Evolutionary conservation across 164 flowering plant genomes (phyloP).

Genomic region (Annona cherimola): DNA sequence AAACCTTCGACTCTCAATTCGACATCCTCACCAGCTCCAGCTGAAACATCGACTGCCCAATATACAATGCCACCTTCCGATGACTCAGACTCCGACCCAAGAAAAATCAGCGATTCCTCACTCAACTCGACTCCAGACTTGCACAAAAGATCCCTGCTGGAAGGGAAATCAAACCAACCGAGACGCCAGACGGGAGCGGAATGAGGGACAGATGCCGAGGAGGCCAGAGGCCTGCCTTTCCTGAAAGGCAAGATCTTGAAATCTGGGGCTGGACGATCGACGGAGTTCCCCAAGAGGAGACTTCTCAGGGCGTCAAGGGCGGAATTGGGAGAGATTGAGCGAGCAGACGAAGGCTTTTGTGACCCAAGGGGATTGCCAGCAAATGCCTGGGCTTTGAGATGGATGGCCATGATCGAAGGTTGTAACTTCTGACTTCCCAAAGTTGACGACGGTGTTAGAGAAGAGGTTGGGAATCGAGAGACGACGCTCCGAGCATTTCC

Average conservation of each 20-base stretch:
- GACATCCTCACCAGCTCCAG: conserved; percentile 20
- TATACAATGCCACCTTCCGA: conserved; percentile 39
- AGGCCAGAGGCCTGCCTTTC: conserved; percentile 68
- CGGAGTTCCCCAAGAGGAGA: conserved; percentile 26
- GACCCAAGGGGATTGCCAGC: conserved; percentile 69
- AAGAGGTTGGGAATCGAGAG: no score
- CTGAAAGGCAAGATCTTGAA: conserved; percentile 47
- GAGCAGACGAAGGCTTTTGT: conserved; percentile 42
- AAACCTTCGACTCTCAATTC: conserved; percentile 38
- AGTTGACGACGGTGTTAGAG: no score
- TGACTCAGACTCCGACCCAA: conserved; percentile 36
- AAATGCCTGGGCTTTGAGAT: conserved; percentile 52
- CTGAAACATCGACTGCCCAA: conserved; percentile 78
- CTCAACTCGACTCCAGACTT: conserved; percentile 33
- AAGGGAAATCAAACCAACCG: conserved; percentile 67
- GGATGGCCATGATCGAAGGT: conserved; percentile 42
- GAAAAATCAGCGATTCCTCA: conserved; percentile 55
- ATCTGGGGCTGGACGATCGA: conserved; percentile 13
- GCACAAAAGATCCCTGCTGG: conserved; percentile 38
- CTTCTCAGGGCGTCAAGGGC: conserved; percentile 53
- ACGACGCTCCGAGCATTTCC: no score
- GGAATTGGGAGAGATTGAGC: conserved; percentile 42
- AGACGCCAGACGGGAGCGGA: conserved; percentile 52
- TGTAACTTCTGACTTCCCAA: no score
- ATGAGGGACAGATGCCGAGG: conserved; percentile 14